A percentile compares a stretch with the other conserved stretches of the same genome.
Evolutionary conservation across 441 rosid species (phyloP).

Genomic region (Daphne laureola): DNA sequence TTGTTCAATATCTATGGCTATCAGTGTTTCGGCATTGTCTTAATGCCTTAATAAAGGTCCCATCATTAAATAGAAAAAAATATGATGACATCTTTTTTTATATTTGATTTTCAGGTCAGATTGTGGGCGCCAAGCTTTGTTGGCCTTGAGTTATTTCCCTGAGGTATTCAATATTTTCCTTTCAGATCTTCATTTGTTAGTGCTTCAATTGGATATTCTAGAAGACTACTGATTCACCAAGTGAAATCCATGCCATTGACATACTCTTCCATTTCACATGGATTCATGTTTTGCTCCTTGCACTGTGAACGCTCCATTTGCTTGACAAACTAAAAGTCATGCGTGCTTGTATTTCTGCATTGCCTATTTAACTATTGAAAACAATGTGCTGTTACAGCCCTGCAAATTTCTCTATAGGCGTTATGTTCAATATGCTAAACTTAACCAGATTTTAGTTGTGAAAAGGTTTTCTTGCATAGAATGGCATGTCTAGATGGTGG

Average conservation of each 20-base stretch:
- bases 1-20: conserved; percentile 14
- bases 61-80: too few relatives aligned
- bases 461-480: too few relatives aligned
- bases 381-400: too few relatives aligned
- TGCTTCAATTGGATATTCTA: conserved; percentile 8
- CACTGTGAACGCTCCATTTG: too few relatives aligned
- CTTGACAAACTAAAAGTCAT: too few relatives aligned
- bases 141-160: conserved; percentile 72
- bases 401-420: too few relatives aligned
- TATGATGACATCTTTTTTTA: conserved; percentile 5
- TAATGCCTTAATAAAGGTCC: too few relatives aligned
- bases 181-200: background rate
- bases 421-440: too few relatives aligned
- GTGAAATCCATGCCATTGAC: background rate
- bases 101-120: conserved; percentile 78
- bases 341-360: too few relatives aligned
- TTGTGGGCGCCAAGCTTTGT: conserved; percentile 91
- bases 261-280: background rate
- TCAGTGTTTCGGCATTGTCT: conserved; percentile 1
- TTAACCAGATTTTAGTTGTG: too few relatives aligned
- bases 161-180: conserved; percentile 50
- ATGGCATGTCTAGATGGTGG: too few relatives aligned
- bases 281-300: background rate
- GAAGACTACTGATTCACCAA: background rate
- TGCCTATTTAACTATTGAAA: too few relatives aligned